Base-by-base conservation (phyloP, 495 filamentous ascomycete genomes). In the Xylaria scruposa region DNA sequence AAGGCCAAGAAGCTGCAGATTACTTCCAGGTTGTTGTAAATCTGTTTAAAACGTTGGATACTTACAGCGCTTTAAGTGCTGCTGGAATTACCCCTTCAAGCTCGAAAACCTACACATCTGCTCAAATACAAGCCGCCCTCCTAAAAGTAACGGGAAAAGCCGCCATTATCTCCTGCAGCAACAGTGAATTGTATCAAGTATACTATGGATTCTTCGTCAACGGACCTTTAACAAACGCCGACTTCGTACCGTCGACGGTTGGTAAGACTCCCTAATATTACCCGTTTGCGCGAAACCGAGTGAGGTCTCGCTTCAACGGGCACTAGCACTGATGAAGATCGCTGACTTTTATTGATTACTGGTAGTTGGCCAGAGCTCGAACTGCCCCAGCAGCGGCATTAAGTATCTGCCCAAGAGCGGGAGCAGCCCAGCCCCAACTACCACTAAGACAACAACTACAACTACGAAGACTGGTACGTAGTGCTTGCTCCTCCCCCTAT, bases 121-220 rank as follows among this genome's bases (percentile, higher is more conserved):
- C 77, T 0, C 85, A 89, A 36, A 92, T 95, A 74, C 84, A 90
- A 69, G 79, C 84, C 10, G 90, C 91, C 0, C 80, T 95, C 10
- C 78, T 81, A 2, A 74, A 74, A 21, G 73, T 78, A 12, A 85
- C 86, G 8, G 87, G 88, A 64, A 91, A 91, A 19, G 83, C 86
- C 26, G 79, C 83, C 3, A 91, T 92, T 24, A 88, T 88, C 7
- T 81, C 94, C 17, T 87, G 88, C 49, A 95, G 92, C 77, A 78
- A 79, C 24, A 77, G 83, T 29, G 74, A 73, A 29, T 78, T 97
- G 38, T 89, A 92, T 70, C 88, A 95, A 78, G 87, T 93, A 21
- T 94, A 91, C 88, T 96, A 96, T 77, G 88, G 89, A 73, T 95
- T 90, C 81, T 90, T 94, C 72, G 88, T 94, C 17, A 84, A 86